Evolutionary conservation across 129 eudicot genomes (phyloP), one percentile per base, ranked within the genome.

Genomic region (Escallonia rubra): DNA sequence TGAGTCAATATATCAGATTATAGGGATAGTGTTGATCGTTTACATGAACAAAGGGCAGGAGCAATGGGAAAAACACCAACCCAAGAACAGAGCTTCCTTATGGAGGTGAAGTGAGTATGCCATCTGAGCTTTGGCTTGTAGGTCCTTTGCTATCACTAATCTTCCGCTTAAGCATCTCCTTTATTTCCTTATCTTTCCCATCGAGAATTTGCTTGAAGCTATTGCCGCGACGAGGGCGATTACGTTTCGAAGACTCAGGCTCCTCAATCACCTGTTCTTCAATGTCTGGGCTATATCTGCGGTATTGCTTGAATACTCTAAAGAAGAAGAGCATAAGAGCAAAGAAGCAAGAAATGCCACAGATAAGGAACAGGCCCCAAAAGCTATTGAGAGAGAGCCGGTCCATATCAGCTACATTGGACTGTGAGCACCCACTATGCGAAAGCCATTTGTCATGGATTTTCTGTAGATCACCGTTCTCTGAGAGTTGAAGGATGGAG

Each of bases 351-450:
- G 74, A 69, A 34, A 61, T 51, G 10, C 84, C 81, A 45, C 81
- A 78, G 3, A 82, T 62, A 41, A 82, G 72, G 68, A 74, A 82
- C 51, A 82, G 76, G 16, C 84, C 84, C 87, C 87, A 82, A 61
- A 82, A 82, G 75, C 75, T 82, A 12, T 10, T 68, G n/a, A 82
- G 68, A 7, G 81, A 75, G 10, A 78, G 87, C 51, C 63, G 66
- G 13, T 43, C 63, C 0, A 51, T 61, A n/a, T 78, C 79, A n/a
- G 57, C 42, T 66, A 66, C 23, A 8, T n/a, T 50, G 39, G 9
- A 41, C 55, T 64, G 58, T 7, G 78, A 57, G 70, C 78, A 80
- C 4, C 4, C n/a, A 54, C 59, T 72, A 12, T 34, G 57, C 10
- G 75, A 42, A 2, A 80, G 70, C 85, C 81, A 80, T 57, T 80